Percentiles rank a stretch among this genome's conserved stretches.
These are phyloP conservation scores for Lasiodiplodia sp. DNA, from an alignment of 2,329 filamentous ascomycete genomes.

Conservation along the genomic window DNA sequence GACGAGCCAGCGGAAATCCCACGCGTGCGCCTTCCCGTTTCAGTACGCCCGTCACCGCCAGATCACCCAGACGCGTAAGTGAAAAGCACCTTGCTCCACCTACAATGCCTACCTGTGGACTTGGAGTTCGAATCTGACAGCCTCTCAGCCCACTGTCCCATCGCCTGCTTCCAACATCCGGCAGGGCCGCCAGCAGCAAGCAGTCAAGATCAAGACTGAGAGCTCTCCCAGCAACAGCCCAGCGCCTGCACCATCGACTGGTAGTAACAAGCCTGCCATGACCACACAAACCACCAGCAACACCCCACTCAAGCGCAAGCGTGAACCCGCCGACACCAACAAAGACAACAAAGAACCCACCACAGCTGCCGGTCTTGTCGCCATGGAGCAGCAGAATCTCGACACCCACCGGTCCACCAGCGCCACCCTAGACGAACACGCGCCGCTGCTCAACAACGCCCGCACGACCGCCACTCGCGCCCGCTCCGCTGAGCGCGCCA, in stretches of 20 bases:
- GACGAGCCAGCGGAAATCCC: neutral
- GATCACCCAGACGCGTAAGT: neutral
- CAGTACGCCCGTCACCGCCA: neutral
- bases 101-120: neutral
- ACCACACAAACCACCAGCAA: neutral
- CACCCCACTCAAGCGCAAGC: slow-evolving; percentile 5
- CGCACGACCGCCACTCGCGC: neutral
- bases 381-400: neutral
- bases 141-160: neutral
- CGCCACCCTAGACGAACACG: neutral
- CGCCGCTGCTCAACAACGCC: neutral
- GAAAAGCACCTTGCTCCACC: neutral
- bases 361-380: neutral
- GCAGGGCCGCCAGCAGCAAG: neutral
- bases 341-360: neutral
- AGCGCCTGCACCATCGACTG: neutral
- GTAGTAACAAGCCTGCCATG: neutral
- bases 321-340: neutral
- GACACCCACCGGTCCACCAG: neutral
- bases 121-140: neutral
- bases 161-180: neutral
- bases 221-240: neutral
- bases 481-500: slow-evolving; percentile 2
- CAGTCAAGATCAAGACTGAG: neutral
- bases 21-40: neutral